These are phyloP conservation scores for Rostrohypoxylon terebratum DNA, from an alignment of 495 filamentous ascomycete genomes.

Conservation along the genomic window DNA sequence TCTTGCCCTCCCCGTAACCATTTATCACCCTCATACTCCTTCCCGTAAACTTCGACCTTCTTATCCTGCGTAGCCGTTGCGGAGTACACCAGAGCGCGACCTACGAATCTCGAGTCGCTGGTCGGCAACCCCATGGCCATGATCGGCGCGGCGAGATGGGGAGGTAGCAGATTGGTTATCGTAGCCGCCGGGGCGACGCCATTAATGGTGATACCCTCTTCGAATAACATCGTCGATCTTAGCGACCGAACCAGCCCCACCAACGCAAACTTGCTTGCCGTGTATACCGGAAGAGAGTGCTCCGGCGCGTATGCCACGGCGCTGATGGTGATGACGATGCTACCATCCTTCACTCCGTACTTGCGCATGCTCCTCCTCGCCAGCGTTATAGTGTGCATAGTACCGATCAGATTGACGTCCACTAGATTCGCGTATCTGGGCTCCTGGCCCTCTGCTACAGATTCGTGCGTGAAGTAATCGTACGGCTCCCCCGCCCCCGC, in stretches of 20 bases:
- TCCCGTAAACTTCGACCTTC: not conserved
- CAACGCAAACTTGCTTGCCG: not conserved
- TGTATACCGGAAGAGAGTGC: not conserved
- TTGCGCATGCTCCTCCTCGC: not conserved
- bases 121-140: not conserved
- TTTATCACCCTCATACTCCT: not conserved
- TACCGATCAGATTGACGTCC: not conserved
- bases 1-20: not conserved
- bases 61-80: not conserved
- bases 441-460: not conserved
- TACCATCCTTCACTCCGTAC: not conserved
- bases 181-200: not conserved
- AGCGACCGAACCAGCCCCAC: not conserved
- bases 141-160: not conserved
- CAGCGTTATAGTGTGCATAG: not conserved
- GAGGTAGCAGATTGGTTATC: not conserved
- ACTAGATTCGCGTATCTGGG: not conserved
- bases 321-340: not conserved
- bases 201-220: slow-evolving; percentile 1
- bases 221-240: not conserved
- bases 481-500: not conserved
- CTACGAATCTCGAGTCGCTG: not conserved
- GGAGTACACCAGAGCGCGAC: not conserved
- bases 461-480: not conserved
- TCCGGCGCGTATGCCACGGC: not conserved